Percentiles rank a stretch among this genome's conserved stretches.
Conservation (phyloP, 2,329 filamentous ascomycete species). For the Claviceps lovelessii region DNA sequence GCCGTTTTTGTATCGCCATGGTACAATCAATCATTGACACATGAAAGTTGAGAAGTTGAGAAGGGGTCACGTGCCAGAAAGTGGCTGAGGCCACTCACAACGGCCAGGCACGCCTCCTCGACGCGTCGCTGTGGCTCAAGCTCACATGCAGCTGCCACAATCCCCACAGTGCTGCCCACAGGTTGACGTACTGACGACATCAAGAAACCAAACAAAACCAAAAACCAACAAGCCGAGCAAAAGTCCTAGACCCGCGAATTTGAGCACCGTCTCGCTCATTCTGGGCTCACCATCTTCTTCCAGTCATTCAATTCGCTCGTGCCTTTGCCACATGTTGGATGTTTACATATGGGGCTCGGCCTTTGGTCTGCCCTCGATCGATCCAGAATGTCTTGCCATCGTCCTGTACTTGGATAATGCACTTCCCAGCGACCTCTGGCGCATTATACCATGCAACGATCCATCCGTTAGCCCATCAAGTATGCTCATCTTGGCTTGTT, state of each 20-base stretch:
- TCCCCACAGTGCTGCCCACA: background rate
- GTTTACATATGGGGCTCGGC: constrained; percentile 85
- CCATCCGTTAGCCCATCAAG: constrained; percentile 55
- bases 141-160: background rate
- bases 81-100: background rate
- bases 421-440: constrained; percentile 47
- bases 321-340: constrained; percentile 30
- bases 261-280: background rate
- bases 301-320: background rate
- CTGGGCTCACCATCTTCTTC: background rate
- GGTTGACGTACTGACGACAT: background rate
- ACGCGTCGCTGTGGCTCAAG: background rate
- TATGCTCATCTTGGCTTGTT: constrained; percentile 24
- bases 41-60: no score
- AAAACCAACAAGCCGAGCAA: background rate
- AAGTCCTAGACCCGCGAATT: background rate
- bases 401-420: constrained; percentile 60
- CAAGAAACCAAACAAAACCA: background rate
- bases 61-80: background rate
- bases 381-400: constrained; percentile 75
- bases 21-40: no score
- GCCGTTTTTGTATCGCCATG: no score
- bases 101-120: background rate
- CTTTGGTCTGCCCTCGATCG: constrained; percentile 78
- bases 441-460: constrained; percentile 59